These are phyloP conservation scores for Pontederia paniculata DNA, from an alignment of 176 grass and related monocot species.

Conservation along the genomic window DNA sequence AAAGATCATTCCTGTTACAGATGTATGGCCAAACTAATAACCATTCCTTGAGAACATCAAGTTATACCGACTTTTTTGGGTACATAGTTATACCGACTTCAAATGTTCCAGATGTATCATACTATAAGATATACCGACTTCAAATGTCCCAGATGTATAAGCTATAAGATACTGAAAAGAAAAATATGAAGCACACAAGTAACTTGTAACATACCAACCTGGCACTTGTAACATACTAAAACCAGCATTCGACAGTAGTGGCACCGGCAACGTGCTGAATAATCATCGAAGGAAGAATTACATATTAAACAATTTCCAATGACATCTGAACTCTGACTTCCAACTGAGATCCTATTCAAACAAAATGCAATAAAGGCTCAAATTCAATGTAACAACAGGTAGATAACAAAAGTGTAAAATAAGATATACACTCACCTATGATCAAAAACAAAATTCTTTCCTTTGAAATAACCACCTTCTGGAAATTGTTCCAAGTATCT, in stretches of 20 bases:
- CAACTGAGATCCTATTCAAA: constrained; percentile 60
- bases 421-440: constrained; percentile 35
- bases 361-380: background rate
- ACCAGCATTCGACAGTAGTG: constrained; percentile 74
- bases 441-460: constrained; percentile 98
- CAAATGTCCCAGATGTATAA: too few relatives aligned
- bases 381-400: background rate
- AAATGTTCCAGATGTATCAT: too few relatives aligned
- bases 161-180: too few relatives aligned
- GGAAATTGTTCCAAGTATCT: constrained; percentile 84
- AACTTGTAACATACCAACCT: constrained; percentile 20
- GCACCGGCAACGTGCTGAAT: constrained; percentile 63
- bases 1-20: too few relatives aligned
- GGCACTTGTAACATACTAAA: constrained; percentile 55
- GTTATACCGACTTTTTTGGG: too few relatives aligned
- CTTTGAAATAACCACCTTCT: constrained; percentile 88
- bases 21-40: too few relatives aligned
- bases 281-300: constrained; percentile 62
- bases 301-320: constrained; percentile 72
- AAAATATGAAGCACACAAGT: background rate
- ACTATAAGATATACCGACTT: too few relatives aligned
- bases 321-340: constrained; percentile 43
- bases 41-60: too few relatives aligned
- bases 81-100: too few relatives aligned
- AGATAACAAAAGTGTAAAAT: too few relatives aligned